Evolutionary conservation across 805 yeast species (phyloP), one percentile per base, ranked within the genome.

Genomic region (Candida lessepsii): DNA sequence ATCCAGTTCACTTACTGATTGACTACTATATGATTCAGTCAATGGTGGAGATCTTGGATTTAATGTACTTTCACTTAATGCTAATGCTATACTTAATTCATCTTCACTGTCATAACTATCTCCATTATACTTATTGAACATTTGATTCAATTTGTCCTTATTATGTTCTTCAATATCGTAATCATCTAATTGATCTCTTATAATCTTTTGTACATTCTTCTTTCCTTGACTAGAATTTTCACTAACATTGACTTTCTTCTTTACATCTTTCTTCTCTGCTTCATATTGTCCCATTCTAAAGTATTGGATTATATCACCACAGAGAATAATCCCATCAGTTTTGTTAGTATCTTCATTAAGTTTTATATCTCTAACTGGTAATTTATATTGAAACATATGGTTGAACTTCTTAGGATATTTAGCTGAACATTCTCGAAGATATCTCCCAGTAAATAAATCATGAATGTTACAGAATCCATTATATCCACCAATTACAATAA

Each of bases 111-210:
- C 49, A 11, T 52, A 50, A 2, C 53, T 53, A 13, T 53, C 52
- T 2, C 81, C 82, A 49, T 76, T 76, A 50, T 65, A 76, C 53
- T 68, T 74, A 25, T 66, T 66, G 19, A 72, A 48, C 37, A 71
- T 52, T 9, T 45, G 44, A 5, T 57, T 52, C 6, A 53, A 45
- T 42, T 60, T 49, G 10, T 47, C 44, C 23, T 49, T 42, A 16
- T 50, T 44, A 41, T 58, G 58, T 37, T 58, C 52, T 17, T 52
- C 57, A 20, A 49, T 42, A 29, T 65, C 65, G 44, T 63, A 69
- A 23, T 67, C 73, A 4, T 63, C 67, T 21, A 66, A 50, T 27
- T 65, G 65, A 23, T 60, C 61, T 45, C 60, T 49, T 50, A 60
- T 56, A 43, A 61, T 47, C 54, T 37, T 42, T 42, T 53, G 37